These are phyloP conservation scores for Saccharum spontaneum DNA, from an alignment of 176 grass and related monocot genomes.

Conservation along the genomic window DNA sequence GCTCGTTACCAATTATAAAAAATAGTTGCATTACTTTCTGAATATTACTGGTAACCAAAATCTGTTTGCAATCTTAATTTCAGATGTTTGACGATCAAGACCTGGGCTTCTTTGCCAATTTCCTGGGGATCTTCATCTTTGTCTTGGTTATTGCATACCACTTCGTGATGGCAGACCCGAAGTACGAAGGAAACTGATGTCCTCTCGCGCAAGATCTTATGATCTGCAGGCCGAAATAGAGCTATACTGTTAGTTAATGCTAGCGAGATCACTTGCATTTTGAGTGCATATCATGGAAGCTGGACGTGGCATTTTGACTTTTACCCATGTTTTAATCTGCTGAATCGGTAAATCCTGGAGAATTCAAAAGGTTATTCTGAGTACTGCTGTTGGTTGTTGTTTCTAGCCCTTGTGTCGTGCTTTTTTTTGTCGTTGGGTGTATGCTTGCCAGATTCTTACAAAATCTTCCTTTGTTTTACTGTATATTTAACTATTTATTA, in stretches of 20 bases:
- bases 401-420: background rate
- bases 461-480: background rate
- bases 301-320: slow-evolving; percentile 11
- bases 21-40: background rate
- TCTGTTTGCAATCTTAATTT: slow-evolving; percentile 20
- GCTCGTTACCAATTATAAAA: background rate
- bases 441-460: background rate
- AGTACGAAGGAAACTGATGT: slow-evolving; percentile 73
- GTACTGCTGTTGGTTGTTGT: background rate
- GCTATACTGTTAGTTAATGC: background rate
- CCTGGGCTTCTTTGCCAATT: slow-evolving; percentile 92
- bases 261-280: background rate
- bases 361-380: background rate
- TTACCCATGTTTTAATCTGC: background rate
- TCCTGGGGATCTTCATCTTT: slow-evolving; percentile 91
- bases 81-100: slow-evolving; percentile 97
- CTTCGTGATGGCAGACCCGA: slow-evolving; percentile 84
- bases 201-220: background rate
- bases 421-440: background rate
- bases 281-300: background rate
- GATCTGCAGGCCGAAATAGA: background rate
- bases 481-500: too few species aligned
- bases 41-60: background rate
- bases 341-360: slow-evolving; percentile 5
- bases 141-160: slow-evolving; percentile 76